Percentiles rank a stretch among this genome's conserved stretches.
Evolutionary conservation across 1,139 yeast genomes (phyloP).

Genomic region (Hyphopichia wangnamkhiaoensis): DNA sequence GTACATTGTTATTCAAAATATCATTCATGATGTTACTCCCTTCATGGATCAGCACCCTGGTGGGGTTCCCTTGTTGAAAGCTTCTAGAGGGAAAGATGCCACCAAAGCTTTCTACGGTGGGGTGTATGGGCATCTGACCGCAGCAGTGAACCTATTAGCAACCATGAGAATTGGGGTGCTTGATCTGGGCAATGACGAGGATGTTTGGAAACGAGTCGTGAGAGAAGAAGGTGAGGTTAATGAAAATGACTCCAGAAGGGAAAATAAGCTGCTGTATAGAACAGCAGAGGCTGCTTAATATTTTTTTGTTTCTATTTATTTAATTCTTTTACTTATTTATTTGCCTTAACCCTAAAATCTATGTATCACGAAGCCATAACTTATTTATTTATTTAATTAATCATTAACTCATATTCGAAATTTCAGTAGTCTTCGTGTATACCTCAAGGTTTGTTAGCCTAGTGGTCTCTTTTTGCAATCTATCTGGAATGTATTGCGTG

Average conservation of each 20-base stretch:
- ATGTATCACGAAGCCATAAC: no score
- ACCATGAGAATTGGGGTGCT: slow-evolving; percentile 74
- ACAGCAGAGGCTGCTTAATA: slow-evolving; percentile 51
- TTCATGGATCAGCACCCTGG: slow-evolving; percentile 76
- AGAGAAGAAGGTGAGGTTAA: slow-evolving; percentile 41
- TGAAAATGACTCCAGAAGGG: slow-evolving; percentile 22
- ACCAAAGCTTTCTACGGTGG: slow-evolving; percentile 75
- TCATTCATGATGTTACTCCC: slow-evolving; percentile 74
- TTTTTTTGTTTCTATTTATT: background rate
- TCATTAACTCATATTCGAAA: no score
- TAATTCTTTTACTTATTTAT: slow-evolving; percentile 5
- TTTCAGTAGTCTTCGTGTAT: no score
- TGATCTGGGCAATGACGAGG: slow-evolving; percentile 81
- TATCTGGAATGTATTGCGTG: no score
- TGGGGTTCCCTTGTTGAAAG: slow-evolving; percentile 58
- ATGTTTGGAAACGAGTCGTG: slow-evolving; percentile 69
- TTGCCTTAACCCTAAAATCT: no score
- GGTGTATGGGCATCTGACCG: slow-evolving; percentile 72
- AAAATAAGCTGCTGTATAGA: slow-evolving; percentile 27
- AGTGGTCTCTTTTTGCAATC: no score
- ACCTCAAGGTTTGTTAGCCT: no score
- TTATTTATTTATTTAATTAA: no score
- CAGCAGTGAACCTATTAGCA: slow-evolving; percentile 69
- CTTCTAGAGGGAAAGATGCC: slow-evolving; percentile 72
- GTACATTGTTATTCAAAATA: slow-evolving; percentile 50